phyloP scores from a whole-genome alignment of 2,329 filamentous ascomycete species.

The Claviceps fusiformis region DNA sequence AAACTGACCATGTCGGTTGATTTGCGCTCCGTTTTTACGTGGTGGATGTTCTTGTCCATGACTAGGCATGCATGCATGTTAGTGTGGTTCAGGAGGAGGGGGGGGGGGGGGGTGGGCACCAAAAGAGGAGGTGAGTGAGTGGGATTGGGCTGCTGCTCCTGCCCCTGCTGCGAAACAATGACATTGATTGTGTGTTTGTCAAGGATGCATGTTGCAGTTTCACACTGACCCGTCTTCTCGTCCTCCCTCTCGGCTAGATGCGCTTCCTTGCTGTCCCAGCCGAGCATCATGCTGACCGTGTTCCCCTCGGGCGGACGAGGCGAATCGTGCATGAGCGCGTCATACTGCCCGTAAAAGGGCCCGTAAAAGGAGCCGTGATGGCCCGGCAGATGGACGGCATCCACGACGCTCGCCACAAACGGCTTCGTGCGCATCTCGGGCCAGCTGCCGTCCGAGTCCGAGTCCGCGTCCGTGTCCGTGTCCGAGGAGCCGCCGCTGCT shows the following conservation, averaged over 20 bases:
- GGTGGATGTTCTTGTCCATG: conserved; percentile 22
- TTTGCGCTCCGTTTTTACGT: conserved; percentile 17
- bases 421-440: conserved; percentile 17
- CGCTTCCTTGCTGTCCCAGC: conserved; percentile 26
- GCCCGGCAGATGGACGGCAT: conserved; percentile 14
- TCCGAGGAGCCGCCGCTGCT: too few relatives aligned
- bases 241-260: conserved; percentile 20
- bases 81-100: neutral
- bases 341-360: conserved; percentile 20
- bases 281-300: conserved; percentile 21
- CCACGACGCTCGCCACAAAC: conserved; percentile 13
- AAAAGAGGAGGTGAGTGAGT: neutral
- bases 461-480: too few relatives aligned
- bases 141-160: too few relatives aligned
- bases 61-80: conserved; percentile 11
- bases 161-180: too few relatives aligned
- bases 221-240: conserved; percentile 17
- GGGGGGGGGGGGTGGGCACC: too few relatives aligned
- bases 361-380: conserved; percentile 20
- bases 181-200: too few relatives aligned
- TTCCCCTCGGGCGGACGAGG: conserved; percentile 16
- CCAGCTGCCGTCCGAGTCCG: conserved; percentile 15
- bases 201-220: too few relatives aligned
- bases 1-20: conserved; percentile 19
- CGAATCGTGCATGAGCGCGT: conserved; percentile 15